Evolutionary conservation across 2,329 filamentous ascomycete genomes (phyloP).

Genomic region (Chrysosporium keratinophilum): DNA sequence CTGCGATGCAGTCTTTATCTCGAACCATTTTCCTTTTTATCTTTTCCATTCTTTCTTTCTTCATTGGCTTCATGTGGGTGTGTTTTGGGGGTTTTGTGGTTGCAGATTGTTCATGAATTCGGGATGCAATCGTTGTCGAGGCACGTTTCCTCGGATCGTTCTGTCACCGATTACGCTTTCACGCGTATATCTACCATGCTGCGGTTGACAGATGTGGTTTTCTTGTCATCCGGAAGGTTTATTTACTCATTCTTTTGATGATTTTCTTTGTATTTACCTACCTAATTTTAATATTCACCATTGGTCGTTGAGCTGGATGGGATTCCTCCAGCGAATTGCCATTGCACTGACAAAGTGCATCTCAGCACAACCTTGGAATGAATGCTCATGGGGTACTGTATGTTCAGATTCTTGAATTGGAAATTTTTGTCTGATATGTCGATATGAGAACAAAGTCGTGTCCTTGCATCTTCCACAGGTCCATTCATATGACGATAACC

Average conservation of each 20-base stretch:
- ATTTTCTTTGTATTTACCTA: conserved; percentile 3
- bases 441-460: neutral
- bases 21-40: neutral
- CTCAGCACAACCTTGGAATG: too few relatives aligned
- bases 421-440: too few relatives aligned
- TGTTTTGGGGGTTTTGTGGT: neutral
- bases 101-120: neutral
- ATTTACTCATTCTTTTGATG: conserved; percentile 7
- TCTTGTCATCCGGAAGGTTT: neutral
- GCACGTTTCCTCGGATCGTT: neutral
- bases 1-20: conserved; percentile 4
- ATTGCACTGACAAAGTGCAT: neutral
- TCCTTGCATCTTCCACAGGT: neutral
- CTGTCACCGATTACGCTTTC: neutral
- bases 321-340: neutral
- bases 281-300: conserved; percentile 6
- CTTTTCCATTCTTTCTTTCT: neutral
- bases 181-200: neutral
- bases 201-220: too few relatives aligned
- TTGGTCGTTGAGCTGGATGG: neutral
- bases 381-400: too few relatives aligned
- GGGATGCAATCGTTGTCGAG: neutral
- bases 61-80: conserved; percentile 1
- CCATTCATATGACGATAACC: neutral
- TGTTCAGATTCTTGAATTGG: too few relatives aligned